Percentiles rank a stretch among this genome's conserved stretches.
These are phyloP conservation scores for Colletotrichum agaves DNA, from an alignment of 2,329 filamentous ascomycete species.

Conservation along the genomic window DNA sequence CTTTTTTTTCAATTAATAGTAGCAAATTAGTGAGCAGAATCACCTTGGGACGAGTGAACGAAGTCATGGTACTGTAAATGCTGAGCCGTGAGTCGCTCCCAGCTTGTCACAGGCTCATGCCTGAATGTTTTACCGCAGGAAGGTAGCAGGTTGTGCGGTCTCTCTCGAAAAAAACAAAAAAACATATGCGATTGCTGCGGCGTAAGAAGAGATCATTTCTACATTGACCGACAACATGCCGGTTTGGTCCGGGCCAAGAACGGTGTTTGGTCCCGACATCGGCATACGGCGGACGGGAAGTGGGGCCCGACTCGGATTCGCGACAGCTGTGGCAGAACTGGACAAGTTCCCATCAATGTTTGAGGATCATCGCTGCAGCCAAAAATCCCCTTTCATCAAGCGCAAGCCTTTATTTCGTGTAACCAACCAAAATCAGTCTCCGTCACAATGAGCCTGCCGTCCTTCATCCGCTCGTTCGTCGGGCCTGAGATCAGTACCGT, in stretches of 20 bases:
- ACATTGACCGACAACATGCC: no score
- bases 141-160: no score
- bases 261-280: slow-evolving; percentile 14
- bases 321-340: background rate
- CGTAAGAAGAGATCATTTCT: no score
- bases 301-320: slow-evolving; percentile 13
- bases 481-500: slow-evolving; percentile 37
- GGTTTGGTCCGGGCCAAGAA: background rate
- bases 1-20: no score
- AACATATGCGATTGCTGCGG: no score
- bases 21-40: no score
- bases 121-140: no score
- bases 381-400: background rate
- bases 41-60: no score
- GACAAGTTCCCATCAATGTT: background rate
- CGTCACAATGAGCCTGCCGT: slow-evolving; percentile 9
- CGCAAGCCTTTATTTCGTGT: background rate
- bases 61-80: no score
- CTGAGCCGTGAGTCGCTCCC: no score
- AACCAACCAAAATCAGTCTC: rapidly evolving
- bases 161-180: no score
- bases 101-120: no score
- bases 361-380: background rate
- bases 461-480: slow-evolving; percentile 14
- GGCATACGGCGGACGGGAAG: slow-evolving; percentile 11